Conservation (phyloP, 371 early-diverging fungal species). For the Mortierella sp. region DNA sequence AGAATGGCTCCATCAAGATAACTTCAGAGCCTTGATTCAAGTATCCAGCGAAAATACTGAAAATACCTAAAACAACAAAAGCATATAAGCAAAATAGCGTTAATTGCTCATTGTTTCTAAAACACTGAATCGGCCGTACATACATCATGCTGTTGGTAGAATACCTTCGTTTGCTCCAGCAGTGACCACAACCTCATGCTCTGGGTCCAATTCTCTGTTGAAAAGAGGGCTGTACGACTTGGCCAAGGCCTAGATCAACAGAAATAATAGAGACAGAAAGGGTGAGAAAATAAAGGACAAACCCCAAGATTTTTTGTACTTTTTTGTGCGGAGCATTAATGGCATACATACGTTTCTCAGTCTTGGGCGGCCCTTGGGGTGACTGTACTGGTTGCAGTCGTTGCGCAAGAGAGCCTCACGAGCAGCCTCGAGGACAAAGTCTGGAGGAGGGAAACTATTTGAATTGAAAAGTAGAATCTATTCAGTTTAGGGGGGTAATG, state of each 20-base stretch:
- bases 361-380: slow-evolving; percentile 85
- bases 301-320: neutral
- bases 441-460: slow-evolving; percentile 86
- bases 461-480: neutral
- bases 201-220: slow-evolving; percentile 77
- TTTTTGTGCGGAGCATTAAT: too few relatives aligned
- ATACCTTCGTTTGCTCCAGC: slow-evolving; percentile 95
- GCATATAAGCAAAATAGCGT: neutral
- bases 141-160: neutral
- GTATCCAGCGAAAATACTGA: slow-evolving; percentile 81
- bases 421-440: slow-evolving; percentile 89
- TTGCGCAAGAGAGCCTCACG: slow-evolving; percentile 73
- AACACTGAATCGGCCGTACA: too few relatives aligned
- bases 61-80: slow-evolving; percentile 72
- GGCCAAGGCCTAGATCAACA: slow-evolving; percentile 73
- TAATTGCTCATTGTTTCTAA: neutral
- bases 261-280: slow-evolving; percentile 1
- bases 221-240: slow-evolving; percentile 81
- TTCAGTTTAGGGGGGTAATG: too few relatives aligned
- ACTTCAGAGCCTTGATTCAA: slow-evolving; percentile 88
- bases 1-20: slow-evolving; percentile 94
- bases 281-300: slow-evolving; percentile 5
- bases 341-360: slow-evolving; percentile 70
- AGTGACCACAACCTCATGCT: slow-evolving; percentile 88
- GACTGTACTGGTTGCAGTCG: slow-evolving; percentile 88